phyloP scores from a whole-genome alignment of 768 basidiomycete species.

The Psilocybe sp. region DNA sequence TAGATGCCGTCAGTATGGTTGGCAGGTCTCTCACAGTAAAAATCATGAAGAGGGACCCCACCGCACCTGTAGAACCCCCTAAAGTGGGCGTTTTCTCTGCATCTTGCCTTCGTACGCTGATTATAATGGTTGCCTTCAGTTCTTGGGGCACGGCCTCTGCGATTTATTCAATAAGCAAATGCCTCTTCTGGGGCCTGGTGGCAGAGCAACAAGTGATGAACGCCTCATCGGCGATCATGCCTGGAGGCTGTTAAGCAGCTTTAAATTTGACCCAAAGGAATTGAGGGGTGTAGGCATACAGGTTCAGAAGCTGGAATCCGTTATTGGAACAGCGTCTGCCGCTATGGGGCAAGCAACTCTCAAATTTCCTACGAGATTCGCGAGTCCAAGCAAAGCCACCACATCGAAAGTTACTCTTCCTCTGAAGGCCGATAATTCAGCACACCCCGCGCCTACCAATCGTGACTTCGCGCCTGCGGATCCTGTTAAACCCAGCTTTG shows the following conservation, averaged over 20 bases:
- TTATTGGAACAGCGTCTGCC: constrained; percentile 24
- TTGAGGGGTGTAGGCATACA: constrained; percentile 92
- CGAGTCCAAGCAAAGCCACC: constrained; percentile 13
- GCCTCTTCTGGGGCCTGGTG: constrained; percentile 54
- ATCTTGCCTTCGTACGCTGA: neutral
- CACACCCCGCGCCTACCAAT: constrained; percentile 17
- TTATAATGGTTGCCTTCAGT: constrained; percentile 41
- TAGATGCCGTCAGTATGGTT: constrained; percentile 65
- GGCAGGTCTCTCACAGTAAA: constrained; percentile 83
- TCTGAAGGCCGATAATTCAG: constrained; percentile 8
- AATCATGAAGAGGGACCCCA: constrained; percentile 82
- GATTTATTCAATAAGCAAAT: constrained; percentile 78
- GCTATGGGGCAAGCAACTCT: constrained; percentile 59
- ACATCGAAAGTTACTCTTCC: constrained; percentile 8
- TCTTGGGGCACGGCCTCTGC: constrained; percentile 88
- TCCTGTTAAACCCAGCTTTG: constrained; percentile 25
- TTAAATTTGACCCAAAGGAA: constrained; percentile 80
- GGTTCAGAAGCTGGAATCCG: constrained; percentile 79
- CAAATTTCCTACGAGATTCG: constrained; percentile 43
- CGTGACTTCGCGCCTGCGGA: constrained; percentile 7
- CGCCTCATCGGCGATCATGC: constrained; percentile 72
- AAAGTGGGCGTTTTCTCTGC: constrained; percentile 53
- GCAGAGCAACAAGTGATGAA: constrained; percentile 71
- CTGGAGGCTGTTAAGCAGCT: constrained; percentile 68
- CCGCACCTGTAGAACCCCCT: constrained; percentile 84